Base-by-base conservation (phyloP, 306 rosid species). In the Cucumis hystrix region DNA sequence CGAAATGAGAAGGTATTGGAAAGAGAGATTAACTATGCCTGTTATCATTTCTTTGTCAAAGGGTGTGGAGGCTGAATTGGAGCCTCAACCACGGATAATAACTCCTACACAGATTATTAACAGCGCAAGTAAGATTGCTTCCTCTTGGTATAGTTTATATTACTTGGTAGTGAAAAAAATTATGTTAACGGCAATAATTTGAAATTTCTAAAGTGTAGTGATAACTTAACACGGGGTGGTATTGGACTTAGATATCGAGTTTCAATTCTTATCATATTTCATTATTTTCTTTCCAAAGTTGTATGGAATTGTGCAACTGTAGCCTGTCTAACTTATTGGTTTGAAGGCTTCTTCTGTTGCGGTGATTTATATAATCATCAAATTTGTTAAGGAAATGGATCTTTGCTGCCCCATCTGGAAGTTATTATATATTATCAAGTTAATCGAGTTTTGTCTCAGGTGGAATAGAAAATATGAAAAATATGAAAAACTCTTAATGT, bases 31-130 rank as follows among this genome's bases (percentile, higher is more conserved):
- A 76, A 88, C 95, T 4, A 77, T 65, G 83, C 97, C 97, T 12
- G 87, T 92, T 62, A 90, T 94, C 21, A 83, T 94, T 68, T 94
- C 98, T 43, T 80, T 94, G 88, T 93, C 98, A 1, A 94, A 94
- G 79, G 98, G 98, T 77, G 95, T 94, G 11, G 97, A 91, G 83
- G 95, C 98, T 84, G 97, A 94, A 83, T 80, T 94, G 87, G 86
- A 82, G 79, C 74, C 84, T 28, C 95, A 89, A 80, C 98, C 96
- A 13, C 85, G 95, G 47, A 89, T 92, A 75, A 84, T 94, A 79
- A 90, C 98, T 62, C 97, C 98, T 45, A 90, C 98, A 33, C 91
- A 90, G 58, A 91, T 94, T 88, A 91, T 94, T 83, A 82, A 87
- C 79, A 86, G 93, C 78, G 95, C 96, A 66, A 94, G 98, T 94